phyloP scores from a whole-genome alignment of 1,284 basidiomycete species.

The Vanrija pseudolonga region DNA sequence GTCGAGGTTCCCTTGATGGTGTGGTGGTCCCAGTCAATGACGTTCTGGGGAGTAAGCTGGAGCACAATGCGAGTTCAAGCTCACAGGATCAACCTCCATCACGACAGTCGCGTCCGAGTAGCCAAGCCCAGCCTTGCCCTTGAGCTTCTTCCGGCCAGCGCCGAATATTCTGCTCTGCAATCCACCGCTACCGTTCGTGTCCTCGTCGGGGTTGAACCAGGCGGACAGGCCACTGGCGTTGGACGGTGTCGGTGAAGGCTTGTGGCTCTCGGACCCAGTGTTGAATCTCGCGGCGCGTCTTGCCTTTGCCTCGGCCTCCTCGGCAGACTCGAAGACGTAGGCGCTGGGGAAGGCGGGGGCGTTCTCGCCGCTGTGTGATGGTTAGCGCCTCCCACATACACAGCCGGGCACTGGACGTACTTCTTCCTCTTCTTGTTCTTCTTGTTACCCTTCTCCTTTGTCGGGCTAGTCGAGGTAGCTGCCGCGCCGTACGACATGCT shows the following conservation, averaged over 20 bases:
- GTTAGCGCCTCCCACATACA: too few relatives aligned
- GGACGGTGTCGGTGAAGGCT: neutral
- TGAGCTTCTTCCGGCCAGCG: constrained; percentile 32
- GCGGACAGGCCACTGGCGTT: constrained; percentile 10
- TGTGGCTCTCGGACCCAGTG: constrained; percentile 8
- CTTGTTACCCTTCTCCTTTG: constrained; percentile 24
- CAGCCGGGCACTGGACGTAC: constrained; percentile 14
- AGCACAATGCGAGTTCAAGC: constrained; percentile 18
- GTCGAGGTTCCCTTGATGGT: constrained; percentile 90
- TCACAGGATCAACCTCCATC: constrained; percentile 51
- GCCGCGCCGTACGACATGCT: neutral
- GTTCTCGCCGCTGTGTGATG: constrained; percentile 12
- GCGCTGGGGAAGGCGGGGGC: constrained; percentile 10
- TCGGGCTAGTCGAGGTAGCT: neutral
- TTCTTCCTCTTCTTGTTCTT: constrained; percentile 38
- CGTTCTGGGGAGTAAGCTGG: constrained; percentile 60
- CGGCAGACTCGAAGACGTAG: constrained; percentile 22
- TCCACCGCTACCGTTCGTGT: constrained; percentile 3
- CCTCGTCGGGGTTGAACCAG: constrained; percentile 29
- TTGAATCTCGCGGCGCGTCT: constrained; percentile 39
- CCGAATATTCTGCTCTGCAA: constrained; percentile 7
- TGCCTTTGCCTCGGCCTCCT: constrained; percentile 40
- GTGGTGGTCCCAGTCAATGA: constrained; percentile 92
- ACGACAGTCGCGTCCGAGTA: constrained; percentile 30
- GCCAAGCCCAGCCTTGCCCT: constrained; percentile 32